A percentile compares a stretch with the other conserved stretches of the same genome.
Conservation (phyloP, 257 asterid genomes). For the Forsythia suspensa region DNA sequence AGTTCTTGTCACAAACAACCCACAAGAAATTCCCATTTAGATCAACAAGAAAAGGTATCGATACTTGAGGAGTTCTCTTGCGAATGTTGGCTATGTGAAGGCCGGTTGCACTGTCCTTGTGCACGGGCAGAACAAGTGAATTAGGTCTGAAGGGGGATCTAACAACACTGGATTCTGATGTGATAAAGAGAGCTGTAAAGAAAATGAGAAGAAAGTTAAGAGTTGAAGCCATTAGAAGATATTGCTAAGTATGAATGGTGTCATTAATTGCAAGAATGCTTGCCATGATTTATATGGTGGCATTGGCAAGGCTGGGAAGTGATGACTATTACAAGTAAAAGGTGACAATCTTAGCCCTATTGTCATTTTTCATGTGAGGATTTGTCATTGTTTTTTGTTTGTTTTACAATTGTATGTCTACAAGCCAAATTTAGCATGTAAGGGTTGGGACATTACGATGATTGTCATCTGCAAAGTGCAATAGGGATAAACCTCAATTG, state of each 20-base stretch:
- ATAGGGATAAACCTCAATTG: background rate
- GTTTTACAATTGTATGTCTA: conserved; percentile 6
- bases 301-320: background rate
- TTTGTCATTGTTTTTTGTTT: background rate
- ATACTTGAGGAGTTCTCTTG: conserved; percentile 35
- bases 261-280: background rate
- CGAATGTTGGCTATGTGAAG: conserved; percentile 36
- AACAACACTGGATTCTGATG: background rate
- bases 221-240: conserved; percentile 6
- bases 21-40: conserved; percentile 43
- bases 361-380: conserved; percentile 5
- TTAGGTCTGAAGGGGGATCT: conserved; percentile 33
- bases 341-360: background rate
- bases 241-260: background rate
- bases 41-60: conserved; percentile 43
- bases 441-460: background rate
- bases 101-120: conserved; percentile 35
- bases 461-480: background rate
- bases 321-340: conserved; percentile 10
- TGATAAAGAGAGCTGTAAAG: background rate
- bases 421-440: conserved; percentile 17
- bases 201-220: background rate
- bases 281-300: conserved; percentile 1
- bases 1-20: conserved; percentile 38
- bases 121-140: conserved; percentile 30